Evolutionary conservation across 2,329 filamentous ascomycete genomes (phyloP).

Genomic region (Coleophoma crateriformis): DNA sequence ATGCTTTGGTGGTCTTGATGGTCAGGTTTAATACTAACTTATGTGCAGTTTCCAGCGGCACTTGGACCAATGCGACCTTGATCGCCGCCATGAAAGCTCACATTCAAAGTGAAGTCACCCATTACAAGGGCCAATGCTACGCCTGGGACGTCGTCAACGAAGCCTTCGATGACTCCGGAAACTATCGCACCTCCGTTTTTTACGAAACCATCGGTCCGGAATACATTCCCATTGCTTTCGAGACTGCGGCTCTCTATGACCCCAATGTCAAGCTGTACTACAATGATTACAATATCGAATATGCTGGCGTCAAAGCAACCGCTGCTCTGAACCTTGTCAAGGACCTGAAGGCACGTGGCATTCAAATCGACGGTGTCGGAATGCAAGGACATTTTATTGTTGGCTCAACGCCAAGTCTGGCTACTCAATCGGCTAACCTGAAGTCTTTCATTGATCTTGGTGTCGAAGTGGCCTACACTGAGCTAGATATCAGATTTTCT

Average conservation of each 20-base stretch:
- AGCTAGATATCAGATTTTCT: conserved; percentile 52
- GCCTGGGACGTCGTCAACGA: conserved; percentile 66
- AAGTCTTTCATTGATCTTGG: conserved; percentile 44
- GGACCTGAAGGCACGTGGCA: conserved; percentile 40
- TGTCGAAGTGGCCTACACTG: conserved; percentile 56
- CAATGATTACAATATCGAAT: conserved; percentile 62
- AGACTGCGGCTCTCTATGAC: conserved; percentile 19
- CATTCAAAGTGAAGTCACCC: conserved; percentile 50
- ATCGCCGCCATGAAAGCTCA: conserved; percentile 52
- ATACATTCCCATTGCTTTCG: conserved; percentile 33
- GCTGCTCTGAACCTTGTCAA: conserved; percentile 37
- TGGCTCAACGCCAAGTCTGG: conserved; percentile 41
- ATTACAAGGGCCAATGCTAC: conserved; percentile 57
- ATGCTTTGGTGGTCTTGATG: not conserved
- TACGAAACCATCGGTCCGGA: conserved; percentile 47
- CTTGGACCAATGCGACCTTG: conserved; percentile 55
- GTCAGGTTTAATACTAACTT: too few relatives aligned
- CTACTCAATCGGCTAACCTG: conserved; percentile 38
- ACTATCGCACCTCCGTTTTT: conserved; percentile 47
- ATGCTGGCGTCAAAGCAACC: conserved; percentile 39
- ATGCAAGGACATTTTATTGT: conserved; percentile 58
- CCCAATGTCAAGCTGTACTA: conserved; percentile 20
- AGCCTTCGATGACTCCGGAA: conserved; percentile 52
- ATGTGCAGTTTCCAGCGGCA: conserved; percentile 30
- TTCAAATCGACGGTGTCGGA: conserved; percentile 57